Percentiles rank a stretch among this genome's conserved stretches.
phyloP scores from a whole-genome alignment of 306 rosid genomes.

The Vigna reflexopilosa region DNA sequence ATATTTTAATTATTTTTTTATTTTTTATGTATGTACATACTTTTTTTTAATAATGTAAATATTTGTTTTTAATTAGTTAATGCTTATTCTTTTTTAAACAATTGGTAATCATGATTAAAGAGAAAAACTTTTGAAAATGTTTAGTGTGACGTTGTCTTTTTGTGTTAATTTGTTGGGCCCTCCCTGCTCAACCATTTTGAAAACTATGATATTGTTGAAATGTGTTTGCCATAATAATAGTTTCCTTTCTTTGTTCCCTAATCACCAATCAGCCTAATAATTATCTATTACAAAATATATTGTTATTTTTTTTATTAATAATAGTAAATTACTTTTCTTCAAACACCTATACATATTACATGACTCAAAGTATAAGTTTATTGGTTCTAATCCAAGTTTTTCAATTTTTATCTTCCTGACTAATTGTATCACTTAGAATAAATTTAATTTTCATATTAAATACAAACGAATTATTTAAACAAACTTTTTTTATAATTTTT shows the following conservation, averaged over 20 bases:
- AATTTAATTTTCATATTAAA: too few relatives aligned
- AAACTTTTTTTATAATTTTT: too few relatives aligned
- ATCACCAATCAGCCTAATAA: constrained; percentile 14
- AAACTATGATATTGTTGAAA: not conserved
- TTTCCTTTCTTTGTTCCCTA: constrained; percentile 17
- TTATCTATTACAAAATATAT: not conserved
- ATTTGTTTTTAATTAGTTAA: too few relatives aligned
- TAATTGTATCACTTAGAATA: too few relatives aligned
- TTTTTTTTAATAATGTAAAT: too few relatives aligned
- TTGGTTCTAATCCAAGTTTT: too few relatives aligned
- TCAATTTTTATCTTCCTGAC: too few relatives aligned
- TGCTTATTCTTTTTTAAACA: too few relatives aligned
- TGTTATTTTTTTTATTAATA: not conserved
- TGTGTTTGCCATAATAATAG: constrained; percentile 12
- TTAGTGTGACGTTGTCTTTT: not conserved
- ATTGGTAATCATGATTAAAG: not conserved
- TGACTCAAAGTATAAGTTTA: too few relatives aligned
- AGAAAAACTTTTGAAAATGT: not conserved
- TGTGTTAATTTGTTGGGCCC: not conserved
- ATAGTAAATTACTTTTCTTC: not conserved
- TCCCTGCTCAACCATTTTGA: not conserved
- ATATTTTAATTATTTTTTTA: not conserved
- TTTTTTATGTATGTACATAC: not conserved
- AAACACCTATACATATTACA: too few relatives aligned
- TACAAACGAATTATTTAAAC: too few relatives aligned